Percentiles rank a stretch among this genome's conserved stretches.
Conservation (phyloP, 441 rosid genomes). For the Monsonia emarginata region DNA sequence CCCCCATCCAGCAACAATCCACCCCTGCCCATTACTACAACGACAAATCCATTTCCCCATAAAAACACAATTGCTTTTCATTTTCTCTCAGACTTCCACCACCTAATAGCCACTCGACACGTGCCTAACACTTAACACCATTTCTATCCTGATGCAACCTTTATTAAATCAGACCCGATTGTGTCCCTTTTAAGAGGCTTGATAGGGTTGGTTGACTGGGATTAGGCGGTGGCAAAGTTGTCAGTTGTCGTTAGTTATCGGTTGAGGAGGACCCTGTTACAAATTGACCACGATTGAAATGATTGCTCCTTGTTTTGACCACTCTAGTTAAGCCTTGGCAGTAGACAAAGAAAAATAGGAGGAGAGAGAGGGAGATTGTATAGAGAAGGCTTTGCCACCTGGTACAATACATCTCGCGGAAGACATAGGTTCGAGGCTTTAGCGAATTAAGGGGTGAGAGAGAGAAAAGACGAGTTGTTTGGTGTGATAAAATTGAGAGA, state of each 20-base stretch:
- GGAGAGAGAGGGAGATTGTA: conserved; percentile 13
- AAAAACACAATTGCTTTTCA: conserved; percentile 45
- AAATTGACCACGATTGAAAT: conserved; percentile 76
- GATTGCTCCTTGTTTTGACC: conserved; percentile 50
- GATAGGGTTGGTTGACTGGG: conserved; percentile 35
- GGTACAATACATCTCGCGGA: conserved; percentile 7
- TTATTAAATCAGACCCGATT: conserved; percentile 20
- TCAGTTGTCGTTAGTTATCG: conserved; percentile 36
- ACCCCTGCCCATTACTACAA: conserved; percentile 37
- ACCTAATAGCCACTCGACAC: neutral
- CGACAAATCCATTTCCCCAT: conserved; percentile 53
- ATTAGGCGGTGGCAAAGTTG: conserved; percentile 29
- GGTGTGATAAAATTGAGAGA: conserved; percentile 28
- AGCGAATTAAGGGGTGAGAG: conserved; percentile 8
- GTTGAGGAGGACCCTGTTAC: conserved; percentile 33
- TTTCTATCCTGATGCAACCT: conserved; percentile 31
- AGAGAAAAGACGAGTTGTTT: conserved; percentile 2
- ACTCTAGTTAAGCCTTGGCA: conserved; percentile 42
- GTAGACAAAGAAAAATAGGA: conserved; percentile 9
- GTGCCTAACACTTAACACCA: conserved; percentile 25
- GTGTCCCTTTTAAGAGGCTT: conserved; percentile 33
- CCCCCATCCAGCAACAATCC: neutral
- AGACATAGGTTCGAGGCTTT: conserved; percentile 14
- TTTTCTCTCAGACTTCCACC: neutral
- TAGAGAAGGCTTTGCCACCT: conserved; percentile 19